Percentiles rank a stretch among this genome's conserved stretches.
Conservation (phyloP, 1,139 yeast species). For the Taphrina sp. region DNA sequence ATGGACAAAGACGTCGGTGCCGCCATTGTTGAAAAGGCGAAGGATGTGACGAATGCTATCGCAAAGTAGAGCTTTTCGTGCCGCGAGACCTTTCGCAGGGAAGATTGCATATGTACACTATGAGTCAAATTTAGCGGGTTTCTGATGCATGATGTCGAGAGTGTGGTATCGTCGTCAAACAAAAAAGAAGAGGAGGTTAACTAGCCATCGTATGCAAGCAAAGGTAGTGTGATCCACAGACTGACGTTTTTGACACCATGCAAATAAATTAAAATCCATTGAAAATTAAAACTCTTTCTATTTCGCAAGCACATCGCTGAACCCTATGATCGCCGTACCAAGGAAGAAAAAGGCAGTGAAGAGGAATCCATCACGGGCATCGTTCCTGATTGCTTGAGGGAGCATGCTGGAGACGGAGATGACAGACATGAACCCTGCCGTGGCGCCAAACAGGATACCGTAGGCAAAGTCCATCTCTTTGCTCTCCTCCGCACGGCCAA, state of each 20-base stretch:
- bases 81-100: too few species aligned
- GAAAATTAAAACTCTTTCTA: too few species aligned
- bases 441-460: slow-evolving; percentile 33
- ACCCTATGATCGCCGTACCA: slow-evolving; percentile 29
- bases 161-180: too few species aligned
- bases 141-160: too few species aligned
- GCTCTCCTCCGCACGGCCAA: slow-evolving; percentile 2
- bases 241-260: too few species aligned
- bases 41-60: slow-evolving; percentile 9
- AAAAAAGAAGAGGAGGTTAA: too few species aligned
- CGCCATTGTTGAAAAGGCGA: slow-evolving; percentile 1
- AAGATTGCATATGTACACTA: too few species aligned
- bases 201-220: too few species aligned
- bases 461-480: slow-evolving; percentile 38
- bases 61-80: not conserved
- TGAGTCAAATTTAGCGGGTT: too few species aligned
- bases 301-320: slow-evolving; percentile 12
- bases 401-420: slow-evolving; percentile 28
- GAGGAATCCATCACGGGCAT: slow-evolving; percentile 5
- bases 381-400: slow-evolving; percentile 32
- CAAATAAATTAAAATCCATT: too few species aligned
- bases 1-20: slow-evolving; percentile 8
- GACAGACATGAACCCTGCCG: slow-evolving; percentile 33
- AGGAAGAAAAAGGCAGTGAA: slow-evolving; percentile 25
- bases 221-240: too few species aligned